Conservation (phyloP, 352 stramenopile genomes). For the Phytopythium kandeliae region DNA sequence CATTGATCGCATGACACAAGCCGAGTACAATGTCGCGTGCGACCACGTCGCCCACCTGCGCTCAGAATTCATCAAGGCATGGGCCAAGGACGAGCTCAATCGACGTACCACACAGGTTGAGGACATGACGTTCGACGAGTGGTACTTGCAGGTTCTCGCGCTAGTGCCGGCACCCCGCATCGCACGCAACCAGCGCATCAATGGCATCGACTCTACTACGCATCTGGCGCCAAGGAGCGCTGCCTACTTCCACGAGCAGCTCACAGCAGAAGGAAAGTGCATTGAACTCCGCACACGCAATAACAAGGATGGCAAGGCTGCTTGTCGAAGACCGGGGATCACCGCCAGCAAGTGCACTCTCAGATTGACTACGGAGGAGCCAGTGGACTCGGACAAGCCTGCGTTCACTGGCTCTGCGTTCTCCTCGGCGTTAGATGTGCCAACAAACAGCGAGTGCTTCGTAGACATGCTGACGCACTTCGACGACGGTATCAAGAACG, state of each 20-base stretch:
- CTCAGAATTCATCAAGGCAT: conserved; percentile 53
- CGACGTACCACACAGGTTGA: conserved; percentile 13
- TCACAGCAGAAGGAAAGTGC: background rate
- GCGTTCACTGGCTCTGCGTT: background rate
- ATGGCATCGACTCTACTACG: conserved; percentile 9
- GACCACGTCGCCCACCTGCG: conserved; percentile 38
- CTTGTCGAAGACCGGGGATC: background rate
- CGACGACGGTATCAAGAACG: background rate
- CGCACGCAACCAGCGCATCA: conserved; percentile 24
- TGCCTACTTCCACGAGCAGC: conserved; percentile 5
- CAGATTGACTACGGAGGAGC: background rate
- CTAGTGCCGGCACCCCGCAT: conserved; percentile 44
- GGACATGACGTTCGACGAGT: conserved; percentile 33
- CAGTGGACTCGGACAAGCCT: background rate
- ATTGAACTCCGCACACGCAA: background rate
- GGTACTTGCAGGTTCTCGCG: conserved; percentile 38
- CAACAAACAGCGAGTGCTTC: background rate
- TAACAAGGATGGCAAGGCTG: background rate
- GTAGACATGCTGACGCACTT: background rate
- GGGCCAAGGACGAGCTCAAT: conserved; percentile 65
- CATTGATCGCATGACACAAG: conserved; percentile 41
- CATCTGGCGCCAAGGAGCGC: conserved; percentile 16
- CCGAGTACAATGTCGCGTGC: conserved; percentile 39
- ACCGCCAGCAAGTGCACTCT: conserved; percentile 1
- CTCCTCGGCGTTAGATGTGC: background rate